Percentiles rank a stretch among this genome's conserved stretches.
These are phyloP conservation scores for Oryza longistaminata DNA, from an alignment of 176 grass and related monocot genomes.

Conservation along the genomic window DNA sequence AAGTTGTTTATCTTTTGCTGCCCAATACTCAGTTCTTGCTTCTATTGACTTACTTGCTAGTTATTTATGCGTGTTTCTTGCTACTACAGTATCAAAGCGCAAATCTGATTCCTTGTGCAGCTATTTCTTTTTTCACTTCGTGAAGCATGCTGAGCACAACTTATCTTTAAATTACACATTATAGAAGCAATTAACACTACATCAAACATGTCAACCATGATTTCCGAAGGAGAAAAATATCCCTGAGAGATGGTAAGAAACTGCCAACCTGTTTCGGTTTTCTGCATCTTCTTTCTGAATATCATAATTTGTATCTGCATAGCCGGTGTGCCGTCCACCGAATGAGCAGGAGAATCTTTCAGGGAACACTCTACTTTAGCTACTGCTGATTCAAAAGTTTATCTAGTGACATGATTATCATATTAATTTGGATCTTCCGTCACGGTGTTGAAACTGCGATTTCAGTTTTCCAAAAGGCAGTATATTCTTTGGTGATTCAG, in stretches of 20 bases:
- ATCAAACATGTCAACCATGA: conserved; percentile 14
- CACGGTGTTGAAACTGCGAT: background rate
- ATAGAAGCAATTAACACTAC: background rate
- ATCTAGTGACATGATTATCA: background rate
- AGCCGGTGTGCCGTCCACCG: conserved; percentile 28
- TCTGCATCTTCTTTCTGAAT: conserved; percentile 30
- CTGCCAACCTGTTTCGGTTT: conserved; percentile 30
- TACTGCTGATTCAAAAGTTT: conserved; percentile 44
- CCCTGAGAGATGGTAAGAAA: background rate
- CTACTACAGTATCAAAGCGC: conserved; percentile 32
- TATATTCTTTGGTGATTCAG: conserved; percentile 42
- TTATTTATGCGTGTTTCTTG: conserved; percentile 11
- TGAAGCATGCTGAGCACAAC: conserved; percentile 11
- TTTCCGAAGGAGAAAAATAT: background rate
- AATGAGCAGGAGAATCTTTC: conserved; percentile 29
- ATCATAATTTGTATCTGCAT: background rate
- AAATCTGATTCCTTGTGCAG: conserved; percentile 2
- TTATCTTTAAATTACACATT: background rate
- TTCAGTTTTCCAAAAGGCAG: conserved; percentile 17
- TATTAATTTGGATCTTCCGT: conserved; percentile 17
- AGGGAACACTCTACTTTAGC: conserved; percentile 27
- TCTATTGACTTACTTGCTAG: conserved; percentile 42
- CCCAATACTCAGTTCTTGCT: conserved; percentile 36
- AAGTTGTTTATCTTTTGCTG: background rate
- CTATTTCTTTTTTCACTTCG: background rate